Evolutionary conservation across 768 basidiomycete species (phyloP).

Genomic region (Lactifluus subvellereus): DNA sequence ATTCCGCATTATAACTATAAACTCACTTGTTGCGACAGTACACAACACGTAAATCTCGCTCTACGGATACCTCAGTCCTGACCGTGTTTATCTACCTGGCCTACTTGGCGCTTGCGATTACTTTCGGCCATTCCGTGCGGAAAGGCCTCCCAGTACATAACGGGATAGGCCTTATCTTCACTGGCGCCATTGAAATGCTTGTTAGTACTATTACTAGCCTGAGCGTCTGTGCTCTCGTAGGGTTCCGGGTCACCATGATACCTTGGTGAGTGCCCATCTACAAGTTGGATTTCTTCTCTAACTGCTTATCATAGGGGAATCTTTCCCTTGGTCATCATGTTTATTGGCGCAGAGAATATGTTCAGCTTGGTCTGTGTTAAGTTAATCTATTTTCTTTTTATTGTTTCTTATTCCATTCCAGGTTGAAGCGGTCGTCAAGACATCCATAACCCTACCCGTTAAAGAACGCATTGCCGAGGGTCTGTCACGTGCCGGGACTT

Average conservation of each 20-base stretch:
- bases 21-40: slow-evolving; percentile 37
- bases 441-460: slow-evolving; percentile 80
- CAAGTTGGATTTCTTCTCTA: neutral
- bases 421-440: slow-evolving; percentile 83
- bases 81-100: slow-evolving; percentile 70
- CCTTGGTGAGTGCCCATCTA: slow-evolving; percentile 57
- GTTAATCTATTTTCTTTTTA: slow-evolving; percentile 17
- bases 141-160: slow-evolving; percentile 85
- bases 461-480: slow-evolving; percentile 91
- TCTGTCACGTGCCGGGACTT: slow-evolving; percentile 81
- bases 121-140: slow-evolving; percentile 70
- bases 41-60: slow-evolving; percentile 42
- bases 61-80: slow-evolving; percentile 50
- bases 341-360: slow-evolving; percentile 98
- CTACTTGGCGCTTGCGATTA: slow-evolving; percentile 68
- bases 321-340: slow-evolving; percentile 88
- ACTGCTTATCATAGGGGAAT: slow-evolving; percentile 52
- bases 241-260: slow-evolving; percentile 84
- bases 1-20: neutral
- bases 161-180: slow-evolving; percentile 85
- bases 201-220: slow-evolving; percentile 93
- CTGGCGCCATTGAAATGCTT: slow-evolving; percentile 84
- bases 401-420: slow-evolving; percentile 31
- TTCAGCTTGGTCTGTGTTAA: slow-evolving; percentile 67
- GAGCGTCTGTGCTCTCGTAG: slow-evolving; percentile 85